Evolutionary conservation across 2,329 filamentous ascomycete genomes (phyloP), one percentile per base, ranked within the genome.

Genomic region (Penicillium corylophilum): DNA sequence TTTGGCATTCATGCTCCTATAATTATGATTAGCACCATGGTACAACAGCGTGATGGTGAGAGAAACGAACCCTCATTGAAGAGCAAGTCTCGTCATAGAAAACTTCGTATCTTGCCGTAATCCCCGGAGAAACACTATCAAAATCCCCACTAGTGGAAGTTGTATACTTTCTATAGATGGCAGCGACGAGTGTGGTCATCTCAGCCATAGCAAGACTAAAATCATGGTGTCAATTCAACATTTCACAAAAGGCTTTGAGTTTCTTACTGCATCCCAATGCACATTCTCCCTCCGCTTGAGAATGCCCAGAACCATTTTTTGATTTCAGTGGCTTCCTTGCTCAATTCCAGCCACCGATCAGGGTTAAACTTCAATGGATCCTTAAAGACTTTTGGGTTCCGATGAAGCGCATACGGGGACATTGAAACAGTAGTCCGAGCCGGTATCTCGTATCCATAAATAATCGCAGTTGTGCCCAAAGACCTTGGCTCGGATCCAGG

Each of bases 401-500:
- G 63, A 51, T 72, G 70, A 15, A 74, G 51, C 0, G 61, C 59
- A 41, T 66, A 72, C 6, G 71, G 15, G 61, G 59, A 53, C 67
- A 68, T 28, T 61, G 24, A 62, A 13, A 72, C 71, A 1, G 67
- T 57, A 1, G 69, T 73, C 5, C 66, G 57, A 6, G 58, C 50
- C 1, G 70, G 69, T 12, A 74, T 64, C 0, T 18, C 7, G 40
- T 65, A 69, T 52, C 72, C 64, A 56, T 74, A 66, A 31, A 77
- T 70, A 0, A 56, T 50, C 0, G 61, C 63, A 28, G 51, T 51
- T 0, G 61, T 54, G 2, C 65, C 51, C 2, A 28, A 9, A 2
- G 66, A 71, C 2, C 79, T 67, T 8, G 79, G 79, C 52, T 81
- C 76, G 0, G 73, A 77, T 0, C 73, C 74, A 3, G 80, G 79